Base-by-base conservation (phyloP, 495 filamentous ascomycete species). In the Aspergillus homomorphus region DNA sequence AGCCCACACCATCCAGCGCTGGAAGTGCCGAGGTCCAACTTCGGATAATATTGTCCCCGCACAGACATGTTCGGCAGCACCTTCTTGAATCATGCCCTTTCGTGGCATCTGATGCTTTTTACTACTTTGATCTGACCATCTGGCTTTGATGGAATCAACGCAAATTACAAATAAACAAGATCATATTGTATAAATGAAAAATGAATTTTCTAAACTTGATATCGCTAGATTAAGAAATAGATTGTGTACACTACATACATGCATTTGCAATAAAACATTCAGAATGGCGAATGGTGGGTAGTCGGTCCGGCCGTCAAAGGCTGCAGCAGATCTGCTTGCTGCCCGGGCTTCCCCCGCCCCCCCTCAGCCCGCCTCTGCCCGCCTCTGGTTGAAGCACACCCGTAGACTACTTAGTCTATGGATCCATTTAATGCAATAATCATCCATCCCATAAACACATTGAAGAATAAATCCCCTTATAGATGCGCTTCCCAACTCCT, bases 1-100 rank as follows among this genome's bases (percentile, higher is more conserved):
- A 0, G 20, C 62, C 66, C 68, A 56, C 62, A 53, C 33, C 45
- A 26, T 56, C 28, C n/a, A 15, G 4, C 15, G 45, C 7, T 30
- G 15, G 57, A 65, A 51, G 57, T 59, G 66, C 68, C 68, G 68
- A 71, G 68, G 68, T 69, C 53, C 51, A 23, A n/a, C 48, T 10
- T 28, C 48, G 48, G 24, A 51, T 50, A 50, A 26, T 28, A 24
- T 28, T 18, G 22, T 22, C 15, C 33, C 12, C 8, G 5, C 33
- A 14, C 33, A 38, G 33, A 12, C 12, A 14, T 2, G 12, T 6
- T 12, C 33, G 2, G 4, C 33, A n/a, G n/a, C n/a, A n/a, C n/a
- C n/a, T n/a, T n/a, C n/a, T n/a, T n/a, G n/a, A n/a, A n/a, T n/a
- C n/a, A n/a, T n/a, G n/a, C n/a, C n/a, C n/a, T n/a, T n/a, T n/a